These are phyloP conservation scores for Leccinum rimulosum DNA, from an alignment of 768 basidiomycete genomes.

Conservation along the genomic window DNA sequence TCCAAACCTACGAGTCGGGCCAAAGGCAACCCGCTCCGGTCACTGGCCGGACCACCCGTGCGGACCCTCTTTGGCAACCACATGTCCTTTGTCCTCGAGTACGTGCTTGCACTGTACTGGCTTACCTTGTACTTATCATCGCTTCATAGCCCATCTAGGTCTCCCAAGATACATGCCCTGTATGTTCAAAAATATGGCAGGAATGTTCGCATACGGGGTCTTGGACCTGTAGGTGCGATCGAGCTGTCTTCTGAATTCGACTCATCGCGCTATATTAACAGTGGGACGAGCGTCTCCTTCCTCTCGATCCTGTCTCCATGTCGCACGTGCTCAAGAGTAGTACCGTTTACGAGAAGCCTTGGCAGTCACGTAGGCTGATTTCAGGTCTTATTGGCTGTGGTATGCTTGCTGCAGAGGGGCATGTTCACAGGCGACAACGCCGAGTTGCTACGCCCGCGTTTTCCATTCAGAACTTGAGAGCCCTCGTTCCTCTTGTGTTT, in stretches of 20 bases:
- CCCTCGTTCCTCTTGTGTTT: slow-evolving; percentile 70
- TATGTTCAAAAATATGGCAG: slow-evolving; percentile 63
- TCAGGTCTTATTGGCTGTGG: slow-evolving; percentile 79
- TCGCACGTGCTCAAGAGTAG: slow-evolving; percentile 72
- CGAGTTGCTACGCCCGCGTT: slow-evolving; percentile 77
- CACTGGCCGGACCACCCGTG: slow-evolving; percentile 60
- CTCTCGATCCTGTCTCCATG: slow-evolving; percentile 75
- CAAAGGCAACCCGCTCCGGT: slow-evolving; percentile 44
- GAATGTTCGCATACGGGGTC: slow-evolving; percentile 64
- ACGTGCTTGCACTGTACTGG: slow-evolving; percentile 20
- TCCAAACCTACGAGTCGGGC: slow-evolving; percentile 17
- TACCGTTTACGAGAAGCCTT: slow-evolving; percentile 79
- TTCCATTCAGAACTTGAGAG: slow-evolving; percentile 73
- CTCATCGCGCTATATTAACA: slow-evolving; percentile 29
- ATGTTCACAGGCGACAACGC: slow-evolving; percentile 76
- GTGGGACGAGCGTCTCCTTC: slow-evolving; percentile 80
- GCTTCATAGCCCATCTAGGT: slow-evolving; percentile 48
- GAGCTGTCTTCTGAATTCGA: background rate
- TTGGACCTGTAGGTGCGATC: slow-evolving; percentile 58
- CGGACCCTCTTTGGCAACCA: slow-evolving; percentile 51
- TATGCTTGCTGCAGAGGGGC: slow-evolving; percentile 77
- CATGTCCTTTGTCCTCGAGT: slow-evolving; percentile 58
- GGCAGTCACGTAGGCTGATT: slow-evolving; percentile 72
- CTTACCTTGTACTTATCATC: background rate
- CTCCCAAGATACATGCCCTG: slow-evolving; percentile 51